Evolutionary conservation across 352 stramenopile species (phyloP), one percentile per base, ranked within the genome.

Genomic region (Globisporangium paroecandrum): DNA sequence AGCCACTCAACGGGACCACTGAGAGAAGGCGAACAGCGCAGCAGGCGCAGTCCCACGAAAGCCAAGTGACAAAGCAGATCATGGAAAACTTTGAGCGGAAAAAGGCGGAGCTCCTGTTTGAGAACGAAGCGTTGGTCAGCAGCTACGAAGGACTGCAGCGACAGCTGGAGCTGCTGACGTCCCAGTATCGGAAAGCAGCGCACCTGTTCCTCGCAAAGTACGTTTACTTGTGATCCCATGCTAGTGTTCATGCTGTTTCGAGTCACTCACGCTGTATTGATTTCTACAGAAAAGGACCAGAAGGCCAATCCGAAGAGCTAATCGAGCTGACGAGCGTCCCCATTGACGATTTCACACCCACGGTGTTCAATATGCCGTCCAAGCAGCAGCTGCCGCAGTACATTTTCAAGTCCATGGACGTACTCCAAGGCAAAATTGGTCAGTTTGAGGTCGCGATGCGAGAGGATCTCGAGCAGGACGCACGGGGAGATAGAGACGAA

Each of bases 151-250:
- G 69, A 7, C 67, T 93, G 24, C 83, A 91, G 46, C 74, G 79
- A 1, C 75, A 85, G 18, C 68, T 93, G 22, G 80, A 90, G 69
- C 77, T 77, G n/a, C 65, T 93, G 6, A 87, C 77, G 32, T 72
- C 77, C 2, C 83, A 90, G 67, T 91, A 91, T 74, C 89, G 89
- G 66, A 91, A 90, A 38, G 74, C 83, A 5, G 78, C 90, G 32
- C 75, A 81, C 61, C 75, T 91, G 15, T 93, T 93, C 59, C 71
- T 93, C 38, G 79, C 82, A 9, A 84, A 93, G 82, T 89, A 76
- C 57, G 84, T 81, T 59, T 24, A 27, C 29, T 27, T 18, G 1
- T 49, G 41, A 32, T 12, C 25, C 29, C 2, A 29, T 68, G 20
- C 22, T 24, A 12, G 22, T 55, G 49, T 12, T 61, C 22, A 43